Conservation (phyloP, 1,139 yeast species). For the Blastobotrys capitulatus region DNA sequence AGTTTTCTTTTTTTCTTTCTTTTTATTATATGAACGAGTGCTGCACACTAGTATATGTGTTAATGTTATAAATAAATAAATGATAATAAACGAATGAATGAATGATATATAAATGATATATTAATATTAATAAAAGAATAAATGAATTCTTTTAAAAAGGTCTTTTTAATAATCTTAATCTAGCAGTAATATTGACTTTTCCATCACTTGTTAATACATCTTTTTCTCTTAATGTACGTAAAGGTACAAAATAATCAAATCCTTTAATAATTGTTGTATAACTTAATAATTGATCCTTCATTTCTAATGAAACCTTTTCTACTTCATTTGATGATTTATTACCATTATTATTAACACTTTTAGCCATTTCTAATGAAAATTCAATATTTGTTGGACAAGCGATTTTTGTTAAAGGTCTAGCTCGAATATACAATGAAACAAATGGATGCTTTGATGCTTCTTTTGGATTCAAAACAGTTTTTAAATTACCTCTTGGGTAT, state of each 20-base stretch:
- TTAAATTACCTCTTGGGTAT: conserved; percentile 1
- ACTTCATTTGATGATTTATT: not conserved
- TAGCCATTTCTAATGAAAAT: not conserved
- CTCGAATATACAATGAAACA: conserved; percentile 5
- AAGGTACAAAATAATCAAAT: not conserved
- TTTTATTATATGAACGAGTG: too few relatives aligned
- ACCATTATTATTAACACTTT: not conserved
- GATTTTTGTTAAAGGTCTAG: conserved; percentile 1
- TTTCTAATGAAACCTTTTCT: not conserved
- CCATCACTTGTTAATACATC: conserved; percentile 1
- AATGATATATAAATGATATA: too few relatives aligned
- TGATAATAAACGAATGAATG: too few relatives aligned
- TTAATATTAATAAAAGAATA: not conserved
- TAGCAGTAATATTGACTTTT: conserved; percentile 6
- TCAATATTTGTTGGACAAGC: not conserved
- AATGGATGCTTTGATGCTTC: not conserved
- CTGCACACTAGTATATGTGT: too few relatives aligned
- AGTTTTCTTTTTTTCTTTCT: too few relatives aligned
- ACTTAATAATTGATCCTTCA: conserved; percentile 8
- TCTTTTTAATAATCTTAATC: conserved; percentile 2
- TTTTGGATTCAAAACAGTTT: not conserved
- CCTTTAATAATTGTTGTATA: conserved; percentile 4
- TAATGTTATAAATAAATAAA: too few relatives aligned
- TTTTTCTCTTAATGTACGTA: not conserved
- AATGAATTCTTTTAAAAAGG: not conserved